Conservation (phyloP, 1,284 basidiomycete species). For the Ceratobasidium sp. region DNA sequence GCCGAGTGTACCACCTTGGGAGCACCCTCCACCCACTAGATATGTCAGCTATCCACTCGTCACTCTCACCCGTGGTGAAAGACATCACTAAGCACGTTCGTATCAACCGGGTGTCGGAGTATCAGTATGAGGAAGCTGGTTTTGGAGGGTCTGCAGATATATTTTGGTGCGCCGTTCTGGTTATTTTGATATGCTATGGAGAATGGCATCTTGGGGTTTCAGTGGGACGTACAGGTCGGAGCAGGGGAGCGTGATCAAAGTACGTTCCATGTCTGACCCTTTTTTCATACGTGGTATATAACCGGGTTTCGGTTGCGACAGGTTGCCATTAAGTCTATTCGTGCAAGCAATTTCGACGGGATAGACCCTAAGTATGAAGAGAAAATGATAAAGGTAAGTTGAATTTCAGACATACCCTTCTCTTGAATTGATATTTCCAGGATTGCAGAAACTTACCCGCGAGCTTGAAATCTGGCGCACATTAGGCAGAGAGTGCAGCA, state of each 20-base stretch:
- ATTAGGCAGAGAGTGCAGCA: not conserved
- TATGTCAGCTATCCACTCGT: not conserved
- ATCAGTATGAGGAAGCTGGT: slow-evolving; percentile 20
- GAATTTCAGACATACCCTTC: not conserved
- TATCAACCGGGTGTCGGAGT: not conserved
- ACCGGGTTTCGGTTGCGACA: too few relatives aligned
- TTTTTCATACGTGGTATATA: too few relatives aligned
- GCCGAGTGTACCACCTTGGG: too few relatives aligned
- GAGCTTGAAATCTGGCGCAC: slow-evolving; percentile 35
- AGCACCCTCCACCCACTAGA: too few relatives aligned
- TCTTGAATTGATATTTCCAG: not conserved
- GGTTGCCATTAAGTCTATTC: slow-evolving; percentile 30
- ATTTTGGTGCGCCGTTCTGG: slow-evolving; percentile 1
- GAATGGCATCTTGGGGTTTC: not conserved
- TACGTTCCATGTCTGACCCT: not conserved
- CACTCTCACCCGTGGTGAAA: not conserved
- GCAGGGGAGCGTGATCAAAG: not conserved
- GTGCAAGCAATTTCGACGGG: not conserved
- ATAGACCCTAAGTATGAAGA: not conserved
- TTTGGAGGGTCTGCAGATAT: slow-evolving; percentile 38
- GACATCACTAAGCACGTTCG: slow-evolving; percentile 21
- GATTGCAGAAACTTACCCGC: slow-evolving; percentile 21
- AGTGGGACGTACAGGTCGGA: slow-evolving; percentile 6
- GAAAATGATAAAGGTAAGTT: slow-evolving; percentile 16
- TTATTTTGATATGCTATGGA: not conserved